phyloP scores from a whole-genome alignment of 2,329 filamentous ascomycete genomes.

The Monosporascus sp. region DNA sequence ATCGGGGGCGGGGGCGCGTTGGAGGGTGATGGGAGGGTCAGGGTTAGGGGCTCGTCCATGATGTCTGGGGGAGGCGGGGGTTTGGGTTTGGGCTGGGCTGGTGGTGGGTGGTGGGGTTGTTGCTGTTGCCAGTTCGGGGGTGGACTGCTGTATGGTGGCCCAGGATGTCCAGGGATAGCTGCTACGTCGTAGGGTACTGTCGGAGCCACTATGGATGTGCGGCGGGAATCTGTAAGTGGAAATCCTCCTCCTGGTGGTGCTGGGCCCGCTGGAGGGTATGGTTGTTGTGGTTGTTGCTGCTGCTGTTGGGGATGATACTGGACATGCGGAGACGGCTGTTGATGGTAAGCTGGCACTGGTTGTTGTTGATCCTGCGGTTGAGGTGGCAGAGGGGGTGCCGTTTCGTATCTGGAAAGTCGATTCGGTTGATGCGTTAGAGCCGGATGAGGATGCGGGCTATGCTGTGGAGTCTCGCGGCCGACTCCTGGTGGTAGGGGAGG shows the following conservation, averaged over 20 bases:
- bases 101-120: constrained; percentile 18
- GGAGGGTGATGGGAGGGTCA: constrained; percentile 41
- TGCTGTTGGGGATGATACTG: constrained; percentile 18
- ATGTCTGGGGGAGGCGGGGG: constrained; percentile 46
- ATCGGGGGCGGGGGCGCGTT: constrained; percentile 71
- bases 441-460: constrained; percentile 9
- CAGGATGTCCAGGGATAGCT: constrained; percentile 1
- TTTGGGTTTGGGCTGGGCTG: constrained; percentile 30
- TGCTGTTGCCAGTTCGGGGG: constrained; percentile 20
- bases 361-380: constrained; percentile 18
- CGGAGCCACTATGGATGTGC: constrained; percentile 12
- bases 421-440: constrained; percentile 15
- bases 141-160: constrained; percentile 13
- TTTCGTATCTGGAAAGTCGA: constrained; percentile 27
- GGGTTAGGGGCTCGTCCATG: constrained; percentile 51
- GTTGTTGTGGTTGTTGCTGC: constrained; percentile 19
- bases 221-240: constrained; percentile 9
- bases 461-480: constrained; percentile 20
- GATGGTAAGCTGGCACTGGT: constrained; percentile 14
- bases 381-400: constrained; percentile 26
- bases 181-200: constrained; percentile 10
- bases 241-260: constrained; percentile 2
- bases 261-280: constrained; percentile 16
- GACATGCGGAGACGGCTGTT: constrained; percentile 20
- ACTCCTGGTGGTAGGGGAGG: constrained; percentile 30